Conservation (phyloP, 768 basidiomycete genomes). For the Lactarius sanguifluus region DNA sequence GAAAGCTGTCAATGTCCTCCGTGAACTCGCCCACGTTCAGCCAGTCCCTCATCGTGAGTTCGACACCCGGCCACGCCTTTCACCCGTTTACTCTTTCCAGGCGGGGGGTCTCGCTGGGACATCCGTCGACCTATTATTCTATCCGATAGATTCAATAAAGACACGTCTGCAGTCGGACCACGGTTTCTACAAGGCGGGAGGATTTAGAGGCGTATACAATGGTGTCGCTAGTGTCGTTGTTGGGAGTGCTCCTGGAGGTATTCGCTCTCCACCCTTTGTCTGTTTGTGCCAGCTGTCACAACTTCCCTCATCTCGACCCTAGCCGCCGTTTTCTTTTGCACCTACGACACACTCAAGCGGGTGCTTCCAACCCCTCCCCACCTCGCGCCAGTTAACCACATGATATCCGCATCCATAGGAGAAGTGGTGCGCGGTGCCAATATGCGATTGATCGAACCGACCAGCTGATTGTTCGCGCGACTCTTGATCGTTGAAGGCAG, state of each 20-base stretch:
- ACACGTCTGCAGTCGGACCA: constrained; percentile 88
- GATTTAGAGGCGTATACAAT: constrained; percentile 87
- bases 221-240: constrained; percentile 93
- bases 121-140: constrained; percentile 92
- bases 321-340: constrained; percentile 96
- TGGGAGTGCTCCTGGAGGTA: constrained; percentile 95
- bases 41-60: constrained; percentile 38
- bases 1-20: constrained; percentile 20
- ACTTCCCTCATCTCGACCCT: neutral
- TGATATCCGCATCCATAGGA: constrained; percentile 50
- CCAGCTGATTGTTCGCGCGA: constrained; percentile 13
- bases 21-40: constrained; percentile 32
- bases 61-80: neutral
- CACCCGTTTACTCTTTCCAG: constrained; percentile 38
- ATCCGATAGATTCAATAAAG: constrained; percentile 95
- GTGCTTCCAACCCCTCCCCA: constrained; percentile 59
- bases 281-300: neutral
- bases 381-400: constrained; percentile 64
- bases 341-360: constrained; percentile 86
- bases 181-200: constrained; percentile 84
- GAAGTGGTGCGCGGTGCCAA: constrained; percentile 48
- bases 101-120: constrained; percentile 91
- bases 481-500: constrained; percentile 49
- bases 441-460: neutral
- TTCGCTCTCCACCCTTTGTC: constrained; percentile 20